Evolutionary conservation across 352 stramenopile species (phyloP), one percentile per base, ranked within the genome.

Genomic region (Achlya hypogyna): DNA sequence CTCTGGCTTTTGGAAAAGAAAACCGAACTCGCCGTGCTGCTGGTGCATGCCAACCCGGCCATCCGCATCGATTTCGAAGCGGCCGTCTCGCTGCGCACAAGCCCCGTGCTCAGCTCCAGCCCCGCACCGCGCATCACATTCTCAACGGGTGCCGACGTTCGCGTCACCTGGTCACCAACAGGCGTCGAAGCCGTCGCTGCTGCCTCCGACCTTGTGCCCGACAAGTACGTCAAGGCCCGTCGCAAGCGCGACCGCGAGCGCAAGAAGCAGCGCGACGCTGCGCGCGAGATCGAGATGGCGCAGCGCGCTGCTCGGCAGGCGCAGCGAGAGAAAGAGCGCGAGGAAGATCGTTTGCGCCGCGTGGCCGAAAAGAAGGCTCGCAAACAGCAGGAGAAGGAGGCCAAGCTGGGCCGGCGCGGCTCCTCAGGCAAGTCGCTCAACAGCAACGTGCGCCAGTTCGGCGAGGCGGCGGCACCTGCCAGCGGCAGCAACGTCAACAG

Each of bases 341-440:
- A 95, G 69, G 76, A 76, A 0, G 84, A 93, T 65, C 84, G 86
- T 22, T 49, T 91, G 35, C 80, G 79, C 5, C 86, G 86, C 23
- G 84, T 95, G 1, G 84, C 84, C 0, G 84, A 93, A 53, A 90
- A 90, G 64, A 95, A 95, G 65, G 79, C 86, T n/a, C 92, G 92
- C 53, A 95, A 95, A 53, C 81, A 83, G 51, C 76, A 81, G 0
- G 86, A 93, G 51, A 83, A 84, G 42, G 84, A 94, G 16, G 72
- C 82, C 18, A 53, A 63, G 25, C 51, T 1, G 2, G 20, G 23
- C 14, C 78, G 78, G 1, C 83, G 79, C 14, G 70, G 84, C 31
- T 72, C 75, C 12, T 63, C 78, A 4, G 56, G 9, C 22, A 62
- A 60, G 42, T 74, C 70, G 20, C 65, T 66, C 14, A 18, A 74